phyloP scores from a whole-genome alignment of 169 alveolate genomes.

The Plasmodium ovale region DNA sequence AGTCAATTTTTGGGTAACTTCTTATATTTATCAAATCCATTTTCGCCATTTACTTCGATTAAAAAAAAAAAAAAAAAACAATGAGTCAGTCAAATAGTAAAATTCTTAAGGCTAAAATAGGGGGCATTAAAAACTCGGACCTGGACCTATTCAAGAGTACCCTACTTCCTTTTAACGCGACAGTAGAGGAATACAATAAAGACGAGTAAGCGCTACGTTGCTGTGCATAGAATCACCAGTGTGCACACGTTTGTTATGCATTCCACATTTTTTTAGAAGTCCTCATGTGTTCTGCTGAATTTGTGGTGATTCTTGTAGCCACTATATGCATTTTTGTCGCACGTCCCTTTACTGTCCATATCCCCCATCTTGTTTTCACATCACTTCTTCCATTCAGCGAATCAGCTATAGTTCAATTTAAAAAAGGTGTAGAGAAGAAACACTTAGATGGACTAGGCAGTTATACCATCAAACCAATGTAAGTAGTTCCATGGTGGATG shows the following conservation, averaged over 20 bases:
- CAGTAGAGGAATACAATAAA: slow-evolving; percentile 34
- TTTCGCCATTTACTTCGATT: neutral
- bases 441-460: slow-evolving; percentile 49
- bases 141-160: slow-evolving; percentile 51
- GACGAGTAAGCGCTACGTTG: slow-evolving; percentile 39
- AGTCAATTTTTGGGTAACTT: neutral
- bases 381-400: slow-evolving; percentile 23
- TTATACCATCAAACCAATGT: slow-evolving; percentile 47
- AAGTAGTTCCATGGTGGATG: slow-evolving; percentile 15
- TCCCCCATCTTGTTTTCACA: neutral
- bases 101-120: slow-evolving; percentile 46
- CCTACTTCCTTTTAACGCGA: slow-evolving; percentile 50
- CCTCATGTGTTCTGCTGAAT: no score
- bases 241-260: neutral
- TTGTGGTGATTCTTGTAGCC: no score
- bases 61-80: no score
- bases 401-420: slow-evolving; percentile 33
- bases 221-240: neutral
- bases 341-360: no score
- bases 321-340: no score
- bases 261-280: no score
- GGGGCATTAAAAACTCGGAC: slow-evolving; percentile 35
- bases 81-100: slow-evolving; percentile 69
- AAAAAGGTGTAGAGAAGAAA: slow-evolving; percentile 33
- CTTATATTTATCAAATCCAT: neutral